These are phyloP conservation scores for Pyracantha coccinea DNA, from an alignment of 331 rosid species.

Conservation along the genomic window DNA sequence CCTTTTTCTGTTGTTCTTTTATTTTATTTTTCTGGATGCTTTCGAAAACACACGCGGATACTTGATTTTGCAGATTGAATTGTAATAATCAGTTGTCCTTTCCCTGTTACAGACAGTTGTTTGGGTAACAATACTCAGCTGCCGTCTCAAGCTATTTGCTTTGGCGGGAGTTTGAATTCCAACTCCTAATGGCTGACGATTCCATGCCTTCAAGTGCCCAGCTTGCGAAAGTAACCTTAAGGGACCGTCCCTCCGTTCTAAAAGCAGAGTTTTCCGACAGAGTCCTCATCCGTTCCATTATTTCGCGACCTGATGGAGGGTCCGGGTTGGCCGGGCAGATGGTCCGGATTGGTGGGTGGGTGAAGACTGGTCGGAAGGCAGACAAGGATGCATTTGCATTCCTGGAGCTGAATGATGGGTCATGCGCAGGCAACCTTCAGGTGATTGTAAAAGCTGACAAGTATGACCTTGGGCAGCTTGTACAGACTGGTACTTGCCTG, in stretches of 20 bases:
- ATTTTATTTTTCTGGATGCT: background rate
- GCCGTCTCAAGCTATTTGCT: background rate
- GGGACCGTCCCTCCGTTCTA: slow-evolving; percentile 1
- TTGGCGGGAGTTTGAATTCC: background rate
- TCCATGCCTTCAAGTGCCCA: slow-evolving; percentile 37
- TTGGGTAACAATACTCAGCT: background rate
- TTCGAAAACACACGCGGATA: background rate
- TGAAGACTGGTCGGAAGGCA: slow-evolving; percentile 89
- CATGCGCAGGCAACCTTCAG: slow-evolving; percentile 70
- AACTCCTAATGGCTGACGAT: slow-evolving; percentile 40
- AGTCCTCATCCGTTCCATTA: slow-evolving; percentile 49
- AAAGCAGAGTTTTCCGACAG: slow-evolving; percentile 73
- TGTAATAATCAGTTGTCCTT: background rate
- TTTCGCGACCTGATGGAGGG: slow-evolving; percentile 67
- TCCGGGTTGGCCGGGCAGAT: slow-evolving; percentile 53
- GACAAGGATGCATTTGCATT: slow-evolving; percentile 92
- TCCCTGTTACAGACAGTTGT: background rate
- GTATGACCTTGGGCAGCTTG: slow-evolving; percentile 66
- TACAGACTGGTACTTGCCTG: slow-evolving; percentile 74
- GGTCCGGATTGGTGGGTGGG: slow-evolving; percentile 86
- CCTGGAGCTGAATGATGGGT: slow-evolving; percentile 80
- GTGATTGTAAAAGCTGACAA: slow-evolving; percentile 74
- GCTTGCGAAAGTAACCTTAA: slow-evolving; percentile 31
- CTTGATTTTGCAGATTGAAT: background rate
- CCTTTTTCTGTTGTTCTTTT: background rate